Percentiles rank a stretch among this genome's conserved stretches.
phyloP scores from a whole-genome alignment of 306 rosid species.

The Prunus davidiana region DNA sequence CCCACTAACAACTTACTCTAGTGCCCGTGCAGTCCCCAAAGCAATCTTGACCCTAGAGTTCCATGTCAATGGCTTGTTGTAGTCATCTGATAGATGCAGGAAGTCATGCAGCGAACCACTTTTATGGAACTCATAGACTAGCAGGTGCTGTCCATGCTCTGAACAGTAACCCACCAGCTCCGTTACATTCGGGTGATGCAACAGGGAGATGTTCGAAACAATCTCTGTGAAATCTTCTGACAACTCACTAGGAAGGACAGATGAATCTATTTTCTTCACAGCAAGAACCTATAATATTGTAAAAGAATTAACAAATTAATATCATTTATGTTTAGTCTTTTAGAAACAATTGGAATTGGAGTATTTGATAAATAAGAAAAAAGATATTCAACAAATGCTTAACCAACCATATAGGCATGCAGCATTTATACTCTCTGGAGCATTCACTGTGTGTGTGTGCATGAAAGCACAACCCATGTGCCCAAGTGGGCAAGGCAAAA shows the following conservation, averaged over 20 bases:
- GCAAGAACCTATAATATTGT: constrained; percentile 72
- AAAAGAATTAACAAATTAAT: constrained; percentile 6
- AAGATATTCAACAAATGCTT: neutral
- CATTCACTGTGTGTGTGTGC: neutral
- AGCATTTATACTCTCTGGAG: neutral
- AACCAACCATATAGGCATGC: neutral
- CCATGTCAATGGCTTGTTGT: constrained; percentile 90
- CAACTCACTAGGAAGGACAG: constrained; percentile 48
- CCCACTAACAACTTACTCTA: constrained; percentile 64
- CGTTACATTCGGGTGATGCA: constrained; percentile 88
- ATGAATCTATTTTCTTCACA: constrained; percentile 89
- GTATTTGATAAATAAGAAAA: neutral
- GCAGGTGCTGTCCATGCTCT: constrained; percentile 93
- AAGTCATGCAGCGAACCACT: constrained; percentile 84
- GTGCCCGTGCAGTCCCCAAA: constrained; percentile 91
- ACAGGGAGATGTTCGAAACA: constrained; percentile 63
- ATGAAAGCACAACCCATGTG: neutral
- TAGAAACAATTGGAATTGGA: neutral
- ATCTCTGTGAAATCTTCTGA: constrained; percentile 68
- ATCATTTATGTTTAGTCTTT: neutral
- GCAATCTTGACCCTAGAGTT: constrained; percentile 96
- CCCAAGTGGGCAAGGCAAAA: neutral
- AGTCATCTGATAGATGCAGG: constrained; percentile 84
- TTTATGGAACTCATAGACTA: constrained; percentile 81
- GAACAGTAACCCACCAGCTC: constrained; percentile 95